Conservation (phyloP, 1,284 basidiomycete genomes). For the Anthracocystis walkeri region DNA sequence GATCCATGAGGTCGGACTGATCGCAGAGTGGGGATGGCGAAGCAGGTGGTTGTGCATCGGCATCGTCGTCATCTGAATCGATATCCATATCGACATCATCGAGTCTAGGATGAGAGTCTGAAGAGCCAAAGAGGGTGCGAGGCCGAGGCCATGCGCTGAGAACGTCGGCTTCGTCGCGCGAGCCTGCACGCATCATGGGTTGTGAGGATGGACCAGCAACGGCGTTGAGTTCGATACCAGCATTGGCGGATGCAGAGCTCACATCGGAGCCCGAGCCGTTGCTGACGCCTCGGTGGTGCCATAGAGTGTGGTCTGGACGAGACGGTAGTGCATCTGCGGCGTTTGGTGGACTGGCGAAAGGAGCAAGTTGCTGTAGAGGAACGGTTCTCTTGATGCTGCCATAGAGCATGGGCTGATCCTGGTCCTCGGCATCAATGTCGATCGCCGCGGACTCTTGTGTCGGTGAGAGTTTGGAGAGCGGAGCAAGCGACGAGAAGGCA, state of each 20-base stretch:
- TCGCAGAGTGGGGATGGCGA: constrained; percentile 54
- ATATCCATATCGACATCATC: constrained; percentile 49
- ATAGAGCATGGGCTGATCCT: constrained; percentile 11
- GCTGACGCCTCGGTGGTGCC: constrained; percentile 42
- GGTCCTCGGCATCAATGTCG: constrained; percentile 22
- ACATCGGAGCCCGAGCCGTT: constrained; percentile 45
- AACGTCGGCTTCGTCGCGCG: constrained; percentile 17
- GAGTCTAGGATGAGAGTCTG: constrained; percentile 23
- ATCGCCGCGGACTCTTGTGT: constrained; percentile 33
- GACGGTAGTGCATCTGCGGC: background rate
- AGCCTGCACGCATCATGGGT: constrained; percentile 34
- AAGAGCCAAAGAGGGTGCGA: constrained; percentile 34
- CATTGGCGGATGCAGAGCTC: constrained; percentile 35
- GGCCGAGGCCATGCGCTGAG: constrained; percentile 19
- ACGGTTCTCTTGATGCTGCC: constrained; percentile 40
- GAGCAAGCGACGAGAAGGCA: constrained; percentile 50
- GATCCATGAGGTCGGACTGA: constrained; percentile 26
- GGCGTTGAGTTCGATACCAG: constrained; percentile 33
- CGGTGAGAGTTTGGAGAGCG: constrained; percentile 34
- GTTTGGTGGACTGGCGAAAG: constrained; percentile 25
- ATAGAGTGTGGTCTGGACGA: constrained; percentile 13
- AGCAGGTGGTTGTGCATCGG: constrained; percentile 37
- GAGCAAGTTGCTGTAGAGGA: constrained; percentile 28
- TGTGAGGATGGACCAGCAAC: constrained; percentile 42
- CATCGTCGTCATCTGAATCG: constrained; percentile 46